Conservation (phyloP, 169 alveolate species). For the Cyclospora cayetanensis region DNA sequence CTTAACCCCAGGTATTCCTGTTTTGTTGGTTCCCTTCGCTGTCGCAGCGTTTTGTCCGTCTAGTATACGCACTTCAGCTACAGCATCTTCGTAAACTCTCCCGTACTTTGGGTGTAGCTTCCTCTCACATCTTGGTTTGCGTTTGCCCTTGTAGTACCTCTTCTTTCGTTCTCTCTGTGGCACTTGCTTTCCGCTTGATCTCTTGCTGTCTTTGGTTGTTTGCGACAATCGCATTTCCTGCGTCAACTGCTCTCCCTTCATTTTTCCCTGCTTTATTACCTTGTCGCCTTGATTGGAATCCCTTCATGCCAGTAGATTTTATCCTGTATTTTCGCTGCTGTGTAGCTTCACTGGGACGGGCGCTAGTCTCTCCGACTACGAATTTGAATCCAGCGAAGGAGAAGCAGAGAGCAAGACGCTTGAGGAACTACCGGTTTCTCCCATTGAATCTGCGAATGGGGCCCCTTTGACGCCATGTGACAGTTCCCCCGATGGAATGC, state of each 20-base stretch:
- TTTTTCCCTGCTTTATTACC: not conserved
- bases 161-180: not conserved
- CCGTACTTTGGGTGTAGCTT: too few relatives aligned
- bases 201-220: not conserved
- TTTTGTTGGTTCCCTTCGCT: not conserved
- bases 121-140: too few relatives aligned
- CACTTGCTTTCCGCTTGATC: not conserved
- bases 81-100: too few relatives aligned
- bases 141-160: not conserved
- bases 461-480: too few relatives aligned
- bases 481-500: too few relatives aligned
- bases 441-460: too few relatives aligned
- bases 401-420: not conserved
- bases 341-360: conserved; percentile 1
- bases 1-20: not conserved
- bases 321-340: not conserved
- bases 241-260: not conserved
- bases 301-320: not conserved
- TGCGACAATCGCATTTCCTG: not conserved
- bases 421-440: too few relatives aligned
- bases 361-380: not conserved
- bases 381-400: not conserved
- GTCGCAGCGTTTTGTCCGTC: not conserved
- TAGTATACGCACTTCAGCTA: not conserved
- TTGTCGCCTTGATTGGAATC: not conserved